phyloP scores from a whole-genome alignment of 306 rosid species.

The Ormosia semicastrata region DNA sequence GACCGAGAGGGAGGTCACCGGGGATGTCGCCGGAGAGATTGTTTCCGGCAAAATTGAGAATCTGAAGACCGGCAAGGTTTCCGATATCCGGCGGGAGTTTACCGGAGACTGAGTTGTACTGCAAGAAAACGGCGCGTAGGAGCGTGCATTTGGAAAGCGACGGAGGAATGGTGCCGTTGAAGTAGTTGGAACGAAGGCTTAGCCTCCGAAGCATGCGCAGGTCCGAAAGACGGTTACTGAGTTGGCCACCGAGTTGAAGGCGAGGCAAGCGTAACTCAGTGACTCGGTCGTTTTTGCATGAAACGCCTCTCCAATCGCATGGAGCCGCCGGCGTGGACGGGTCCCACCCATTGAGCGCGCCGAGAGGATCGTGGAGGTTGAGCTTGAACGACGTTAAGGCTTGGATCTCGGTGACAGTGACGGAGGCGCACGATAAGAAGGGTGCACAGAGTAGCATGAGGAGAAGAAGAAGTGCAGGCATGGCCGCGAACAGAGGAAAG shows the following conservation, averaged over 20 bases:
- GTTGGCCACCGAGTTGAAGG: constrained; percentile 72
- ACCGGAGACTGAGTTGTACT: constrained; percentile 76
- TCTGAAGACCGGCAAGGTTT: constrained; percentile 55
- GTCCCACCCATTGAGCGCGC: constrained; percentile 71
- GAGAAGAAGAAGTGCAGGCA: constrained; percentile 24
- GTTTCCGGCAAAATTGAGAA: constrained; percentile 71
- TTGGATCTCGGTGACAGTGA: constrained; percentile 57
- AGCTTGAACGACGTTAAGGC: constrained; percentile 71
- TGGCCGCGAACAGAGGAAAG: not conserved
- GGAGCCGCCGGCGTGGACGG: constrained; percentile 73
- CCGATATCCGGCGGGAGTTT: constrained; percentile 61
- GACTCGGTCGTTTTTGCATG: constrained; percentile 49
- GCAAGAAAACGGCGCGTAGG: constrained; percentile 68
- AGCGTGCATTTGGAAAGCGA: constrained; percentile 66
- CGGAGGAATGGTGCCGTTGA: constrained; percentile 75
- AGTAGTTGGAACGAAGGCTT: constrained; percentile 71
- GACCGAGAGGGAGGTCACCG: constrained; percentile 47
- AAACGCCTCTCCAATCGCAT: constrained; percentile 88
- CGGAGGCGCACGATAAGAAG: constrained; percentile 55
- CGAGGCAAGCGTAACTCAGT: constrained; percentile 78
- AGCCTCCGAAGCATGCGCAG: constrained; percentile 60
- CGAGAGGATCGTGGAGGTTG: constrained; percentile 69
- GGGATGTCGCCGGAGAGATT: constrained; percentile 67
- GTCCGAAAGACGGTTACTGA: constrained; percentile 57
- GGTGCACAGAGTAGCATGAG: constrained; percentile 47